These are phyloP conservation scores for Chenopodium berlandieri DNA, from an alignment of 148 eudicot species.

Conservation along the genomic window DNA sequence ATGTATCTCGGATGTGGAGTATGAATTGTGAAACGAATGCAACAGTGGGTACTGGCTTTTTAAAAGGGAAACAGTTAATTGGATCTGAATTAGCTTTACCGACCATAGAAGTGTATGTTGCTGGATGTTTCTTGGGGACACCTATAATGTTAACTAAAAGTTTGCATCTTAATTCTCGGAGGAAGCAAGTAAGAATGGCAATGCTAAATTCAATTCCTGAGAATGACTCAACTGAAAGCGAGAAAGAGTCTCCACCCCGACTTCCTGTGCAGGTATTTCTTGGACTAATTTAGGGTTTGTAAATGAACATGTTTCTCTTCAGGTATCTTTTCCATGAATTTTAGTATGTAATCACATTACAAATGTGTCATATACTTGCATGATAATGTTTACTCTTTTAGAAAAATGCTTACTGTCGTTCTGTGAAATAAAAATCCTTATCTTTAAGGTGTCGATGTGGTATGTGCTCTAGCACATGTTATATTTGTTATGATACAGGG, in stretches of 20 bases:
- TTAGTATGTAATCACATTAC: neutral
- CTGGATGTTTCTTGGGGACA: conserved; percentile 56
- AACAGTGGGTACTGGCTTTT: conserved; percentile 42
- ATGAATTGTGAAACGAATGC: conserved; percentile 53
- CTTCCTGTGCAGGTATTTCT: conserved; percentile 51
- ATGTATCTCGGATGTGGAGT: conserved; percentile 48
- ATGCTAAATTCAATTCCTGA: conserved; percentile 63
- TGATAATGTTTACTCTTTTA: neutral
- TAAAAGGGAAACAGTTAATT: conserved; percentile 48
- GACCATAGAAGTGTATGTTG: conserved; percentile 67
- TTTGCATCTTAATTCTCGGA: conserved; percentile 43
- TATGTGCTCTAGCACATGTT: conserved; percentile 26
- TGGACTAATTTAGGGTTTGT: neutral
- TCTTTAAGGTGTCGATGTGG: conserved; percentile 28
- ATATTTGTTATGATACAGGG: too few species aligned
- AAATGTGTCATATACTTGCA: conserved; percentile 6
- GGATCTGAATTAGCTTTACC: conserved; percentile 40
- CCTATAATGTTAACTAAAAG: conserved; percentile 69
- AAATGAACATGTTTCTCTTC: neutral
- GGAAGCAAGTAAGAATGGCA: conserved; percentile 43
- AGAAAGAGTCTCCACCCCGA: conserved; percentile 35
- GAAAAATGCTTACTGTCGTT: conserved; percentile 22
- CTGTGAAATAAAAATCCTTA: conserved; percentile 29
- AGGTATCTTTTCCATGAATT: conserved; percentile 8
- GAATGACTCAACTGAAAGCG: conserved; percentile 38